Conservation (phyloP, 169 alveolate species). For the Plasmodium falciparum region DNA sequence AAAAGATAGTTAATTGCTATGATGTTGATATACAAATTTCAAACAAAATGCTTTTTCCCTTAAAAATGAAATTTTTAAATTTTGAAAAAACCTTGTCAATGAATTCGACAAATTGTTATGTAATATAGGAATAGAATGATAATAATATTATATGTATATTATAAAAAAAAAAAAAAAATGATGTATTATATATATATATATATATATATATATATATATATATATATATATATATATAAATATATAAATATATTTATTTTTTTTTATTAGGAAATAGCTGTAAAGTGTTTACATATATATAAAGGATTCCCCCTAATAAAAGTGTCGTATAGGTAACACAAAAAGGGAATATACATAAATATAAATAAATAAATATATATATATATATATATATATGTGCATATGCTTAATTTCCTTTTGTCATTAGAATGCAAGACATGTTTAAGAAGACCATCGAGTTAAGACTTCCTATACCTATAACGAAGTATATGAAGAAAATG, state of each 20-base stretch:
- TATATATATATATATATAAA: neutral
- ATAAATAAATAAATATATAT: neutral
- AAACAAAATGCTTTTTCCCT: constrained; percentile 53
- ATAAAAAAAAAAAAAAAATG: no score
- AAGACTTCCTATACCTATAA: constrained; percentile 54
- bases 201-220: neutral
- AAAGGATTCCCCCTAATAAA: constrained; percentile 70
- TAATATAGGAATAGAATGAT: neutral
- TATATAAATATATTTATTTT: neutral
- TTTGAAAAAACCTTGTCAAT: constrained; percentile 34
- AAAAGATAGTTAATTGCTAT: constrained; percentile 27
- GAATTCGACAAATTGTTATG: constrained; percentile 42
- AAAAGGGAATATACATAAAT: neutral
- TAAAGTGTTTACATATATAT: constrained; percentile 38
- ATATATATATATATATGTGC: neutral
- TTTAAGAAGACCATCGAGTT: constrained; percentile 53
- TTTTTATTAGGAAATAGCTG: constrained; percentile 65
- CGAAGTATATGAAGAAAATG: constrained; percentile 52
- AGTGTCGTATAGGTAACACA: constrained; percentile 47
- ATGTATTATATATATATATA: neutral
- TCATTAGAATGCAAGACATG: constrained; percentile 65
- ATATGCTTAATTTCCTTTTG: neutral
- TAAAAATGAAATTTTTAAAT: constrained; percentile 28
- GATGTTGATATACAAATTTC: constrained; percentile 57
- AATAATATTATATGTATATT: constrained; percentile 9